Conservation (phyloP, 441 rosid genomes). For the Populus tomentosa region DNA sequence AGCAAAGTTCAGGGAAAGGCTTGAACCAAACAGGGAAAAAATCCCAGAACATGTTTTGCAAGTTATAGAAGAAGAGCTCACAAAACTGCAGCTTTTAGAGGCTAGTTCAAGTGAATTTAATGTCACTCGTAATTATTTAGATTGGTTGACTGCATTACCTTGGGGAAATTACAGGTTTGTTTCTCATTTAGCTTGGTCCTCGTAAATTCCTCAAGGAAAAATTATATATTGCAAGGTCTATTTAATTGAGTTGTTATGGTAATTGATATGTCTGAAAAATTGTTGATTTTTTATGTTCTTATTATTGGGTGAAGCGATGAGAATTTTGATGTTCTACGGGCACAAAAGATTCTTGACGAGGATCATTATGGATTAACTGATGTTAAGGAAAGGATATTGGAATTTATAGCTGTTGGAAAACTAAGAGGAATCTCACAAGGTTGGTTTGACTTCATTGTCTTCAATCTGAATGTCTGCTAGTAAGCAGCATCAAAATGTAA, state of each 20-base stretch:
- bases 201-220: neutral
- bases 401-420: constrained; percentile 98
- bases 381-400: constrained; percentile 94
- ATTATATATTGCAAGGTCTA: neutral
- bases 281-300: neutral
- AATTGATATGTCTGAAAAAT: neutral
- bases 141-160: constrained; percentile 94
- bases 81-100: constrained; percentile 79
- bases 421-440: constrained; percentile 99
- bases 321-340: constrained; percentile 78
- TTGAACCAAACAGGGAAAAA: constrained; percentile 73
- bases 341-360: constrained; percentile 83
- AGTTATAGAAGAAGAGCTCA: constrained; percentile 90
- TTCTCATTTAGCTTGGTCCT: constrained; percentile 16
- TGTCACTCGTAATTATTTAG: constrained; percentile 85
- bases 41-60: constrained; percentile 78
- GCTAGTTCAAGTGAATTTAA: constrained; percentile 99
- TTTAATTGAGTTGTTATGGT: neutral
- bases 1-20: constrained; percentile 83
- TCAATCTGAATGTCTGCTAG: neutral
- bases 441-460: constrained; percentile 23
- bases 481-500: neutral
- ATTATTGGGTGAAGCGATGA: constrained; percentile 60
- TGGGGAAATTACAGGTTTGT: constrained; percentile 90
- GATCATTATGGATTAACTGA: constrained; percentile 92